Evolutionary conservation across 306 rosid species (phyloP).

Genomic region (Luffa acutangula): DNA sequence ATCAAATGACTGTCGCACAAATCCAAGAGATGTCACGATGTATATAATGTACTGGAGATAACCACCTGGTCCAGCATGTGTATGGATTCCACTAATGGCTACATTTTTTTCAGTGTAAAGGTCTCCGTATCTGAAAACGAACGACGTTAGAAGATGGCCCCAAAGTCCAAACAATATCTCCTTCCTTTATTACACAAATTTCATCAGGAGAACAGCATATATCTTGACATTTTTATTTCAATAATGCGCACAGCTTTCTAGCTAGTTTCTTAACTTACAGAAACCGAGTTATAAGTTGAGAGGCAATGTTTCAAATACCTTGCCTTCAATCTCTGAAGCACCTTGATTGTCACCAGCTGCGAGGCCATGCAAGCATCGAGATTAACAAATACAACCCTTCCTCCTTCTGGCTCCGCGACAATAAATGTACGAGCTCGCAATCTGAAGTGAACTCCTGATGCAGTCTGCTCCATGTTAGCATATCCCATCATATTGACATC

Average conservation of each 20-base stretch:
- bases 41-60: constrained; percentile 82
- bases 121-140: constrained; percentile 52
- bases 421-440: constrained; percentile 73
- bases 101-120: constrained; percentile 81
- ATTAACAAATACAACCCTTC: constrained; percentile 73
- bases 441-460: constrained; percentile 79
- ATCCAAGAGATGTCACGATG: constrained; percentile 81
- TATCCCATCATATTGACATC: constrained; percentile 96
- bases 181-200: not conserved
- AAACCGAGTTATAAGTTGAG: not conserved
- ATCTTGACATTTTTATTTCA: not conserved
- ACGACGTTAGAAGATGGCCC: not conserved
- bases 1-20: constrained; percentile 85
- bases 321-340: constrained; percentile 64
- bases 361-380: constrained; percentile 96
- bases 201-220: not conserved
- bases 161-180: not conserved
- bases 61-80: constrained; percentile 98
- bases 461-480: constrained; percentile 53
- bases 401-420: constrained; percentile 60
- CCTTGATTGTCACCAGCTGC: constrained; percentile 65
- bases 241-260: not conserved
- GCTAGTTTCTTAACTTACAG: not conserved
- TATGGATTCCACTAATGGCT: constrained; percentile 91
- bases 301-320: constrained; percentile 38